Conservation (phyloP, 1,139 yeast genomes). For the Suhomyces kunorum region DNA sequence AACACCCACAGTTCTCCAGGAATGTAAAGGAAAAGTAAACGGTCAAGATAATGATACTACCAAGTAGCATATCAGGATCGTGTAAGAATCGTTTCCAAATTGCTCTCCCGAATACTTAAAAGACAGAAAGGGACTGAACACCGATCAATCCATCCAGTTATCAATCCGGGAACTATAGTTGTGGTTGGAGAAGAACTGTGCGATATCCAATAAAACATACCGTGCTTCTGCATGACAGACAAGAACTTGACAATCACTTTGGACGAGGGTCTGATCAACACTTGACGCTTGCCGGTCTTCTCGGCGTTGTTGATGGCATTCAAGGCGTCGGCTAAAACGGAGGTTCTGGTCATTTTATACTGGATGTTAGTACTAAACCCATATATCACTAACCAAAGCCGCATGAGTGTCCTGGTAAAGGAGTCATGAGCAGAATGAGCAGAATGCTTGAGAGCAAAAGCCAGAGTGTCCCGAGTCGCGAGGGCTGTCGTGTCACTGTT, state of each 20-base stretch:
- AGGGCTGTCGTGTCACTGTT: constrained; percentile 20
- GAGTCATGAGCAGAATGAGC: constrained; percentile 44
- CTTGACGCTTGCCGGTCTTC: constrained; percentile 99
- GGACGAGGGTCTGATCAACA: constrained; percentile 96
- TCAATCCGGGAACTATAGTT: constrained; percentile 67
- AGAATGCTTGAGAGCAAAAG: constrained; percentile 6
- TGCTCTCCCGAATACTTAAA: constrained; percentile 93
- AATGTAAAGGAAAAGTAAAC: constrained; percentile 80
- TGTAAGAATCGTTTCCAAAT: constrained; percentile 78
- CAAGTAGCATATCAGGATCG: constrained; percentile 60
- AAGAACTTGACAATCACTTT: constrained; percentile 97
- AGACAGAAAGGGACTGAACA: constrained; percentile 91
- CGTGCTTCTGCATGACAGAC: constrained; percentile 98
- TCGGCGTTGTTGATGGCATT: constrained; percentile 99
- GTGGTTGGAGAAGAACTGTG: constrained; percentile 2
- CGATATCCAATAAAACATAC: constrained; percentile 16
- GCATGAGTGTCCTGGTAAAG: constrained; percentile 41
- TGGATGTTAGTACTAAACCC: constrained; percentile 17
- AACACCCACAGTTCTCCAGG: constrained; percentile 6
- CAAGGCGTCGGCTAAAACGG: constrained; percentile 98
- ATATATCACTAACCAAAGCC: constrained; percentile 23
- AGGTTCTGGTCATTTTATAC: constrained; percentile 88
- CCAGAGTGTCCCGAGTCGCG: constrained; percentile 36
- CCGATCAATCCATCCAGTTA: constrained; percentile 97
- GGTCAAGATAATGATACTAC: constrained; percentile 40